Conservation (phyloP, 2,329 filamentous ascomycete species). For the Lizonia empirigonia region DNA sequence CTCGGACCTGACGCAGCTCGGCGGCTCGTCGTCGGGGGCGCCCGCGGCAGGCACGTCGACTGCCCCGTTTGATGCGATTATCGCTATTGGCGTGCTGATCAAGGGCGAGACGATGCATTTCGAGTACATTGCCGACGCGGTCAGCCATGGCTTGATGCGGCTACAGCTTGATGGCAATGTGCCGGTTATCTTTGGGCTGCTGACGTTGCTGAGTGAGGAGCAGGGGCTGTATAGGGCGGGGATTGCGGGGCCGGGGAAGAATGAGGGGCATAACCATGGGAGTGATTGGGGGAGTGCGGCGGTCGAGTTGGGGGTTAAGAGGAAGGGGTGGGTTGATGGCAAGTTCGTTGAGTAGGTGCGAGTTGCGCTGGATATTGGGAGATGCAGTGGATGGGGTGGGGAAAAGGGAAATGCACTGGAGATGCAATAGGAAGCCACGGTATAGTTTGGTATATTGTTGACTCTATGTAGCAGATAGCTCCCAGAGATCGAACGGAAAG, state of each 20-base stretch:
- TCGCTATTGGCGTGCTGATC: constrained; percentile 94
- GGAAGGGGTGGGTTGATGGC: constrained; percentile 80
- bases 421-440: background rate
- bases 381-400: background rate
- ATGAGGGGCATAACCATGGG: constrained; percentile 83
- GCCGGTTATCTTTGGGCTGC: constrained; percentile 87
- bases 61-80: constrained; percentile 84
- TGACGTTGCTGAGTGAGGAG: constrained; percentile 87
- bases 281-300: constrained; percentile 95
- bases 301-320: constrained; percentile 91
- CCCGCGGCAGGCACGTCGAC: constrained; percentile 28
- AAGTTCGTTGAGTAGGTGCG: constrained; percentile 55
- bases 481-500: too few relatives aligned
- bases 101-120: constrained; percentile 99
- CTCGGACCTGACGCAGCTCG: constrained; percentile 59
- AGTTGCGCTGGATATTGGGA: background rate
- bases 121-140: constrained; percentile 94
- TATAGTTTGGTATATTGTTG: too few relatives aligned
- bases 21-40: constrained; percentile 29
- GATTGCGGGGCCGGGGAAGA: constrained; percentile 54
- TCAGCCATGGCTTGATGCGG: constrained; percentile 91
- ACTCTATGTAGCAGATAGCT: too few relatives aligned
- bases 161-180: constrained; percentile 88
- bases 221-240: constrained; percentile 88
- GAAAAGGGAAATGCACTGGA: too few relatives aligned